Evolutionary conservation across 176 grass and related monocot species (phyloP), one percentile per base, ranked within the genome.

Genomic region (Tillandsia leiboldiana): DNA sequence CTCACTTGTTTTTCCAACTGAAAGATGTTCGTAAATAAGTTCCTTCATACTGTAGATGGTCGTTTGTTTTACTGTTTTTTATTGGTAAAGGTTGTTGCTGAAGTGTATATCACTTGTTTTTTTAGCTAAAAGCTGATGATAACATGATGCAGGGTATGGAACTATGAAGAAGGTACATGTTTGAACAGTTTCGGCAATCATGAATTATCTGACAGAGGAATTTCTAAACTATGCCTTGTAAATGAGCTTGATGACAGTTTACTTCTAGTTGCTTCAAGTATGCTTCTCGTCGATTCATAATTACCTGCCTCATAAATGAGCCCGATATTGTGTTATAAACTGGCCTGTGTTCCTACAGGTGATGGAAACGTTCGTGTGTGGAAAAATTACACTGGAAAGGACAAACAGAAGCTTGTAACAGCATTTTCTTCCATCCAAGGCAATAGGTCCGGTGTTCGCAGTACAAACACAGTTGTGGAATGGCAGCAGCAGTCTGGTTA

Each of bases 191-290:
- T 88, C 56, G 75, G 86, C 72, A 99, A 93, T 58, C 84, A 99
- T 70, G 88, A 86, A 24, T 87, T 84, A 48, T 84, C 90, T 18
- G 94, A 99, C 23, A 93, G 78, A 83, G 94, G 90, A 65, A 82
- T 99, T 72, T 90, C 87, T 20, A 99, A 90, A 67, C 80, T 99
- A 51, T 80, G 88, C 72, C 84, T 99, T 70, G 73, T 93, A 70
- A 99, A 99, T 84, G 94, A 90, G 71, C 90, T 99, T 79, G 90
- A 93, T 81, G 87, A 99, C 71, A 93, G 83, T 70, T 99, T 99
- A 77, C 84, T 99, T 77, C 88, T 99, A 66, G 90, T 84, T 77
- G 87, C 79, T 64, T 99, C 94, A 88, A 88, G 90, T 99, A 87
- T 13, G 77, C n/a, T 49, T 48, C 64, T 11, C 20, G 23, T 75